Evolutionary conservation across 2,329 filamentous ascomycete species (phyloP), one percentile per base, ranked within the genome.

Genomic region (Colletotrichum caudatum): DNA sequence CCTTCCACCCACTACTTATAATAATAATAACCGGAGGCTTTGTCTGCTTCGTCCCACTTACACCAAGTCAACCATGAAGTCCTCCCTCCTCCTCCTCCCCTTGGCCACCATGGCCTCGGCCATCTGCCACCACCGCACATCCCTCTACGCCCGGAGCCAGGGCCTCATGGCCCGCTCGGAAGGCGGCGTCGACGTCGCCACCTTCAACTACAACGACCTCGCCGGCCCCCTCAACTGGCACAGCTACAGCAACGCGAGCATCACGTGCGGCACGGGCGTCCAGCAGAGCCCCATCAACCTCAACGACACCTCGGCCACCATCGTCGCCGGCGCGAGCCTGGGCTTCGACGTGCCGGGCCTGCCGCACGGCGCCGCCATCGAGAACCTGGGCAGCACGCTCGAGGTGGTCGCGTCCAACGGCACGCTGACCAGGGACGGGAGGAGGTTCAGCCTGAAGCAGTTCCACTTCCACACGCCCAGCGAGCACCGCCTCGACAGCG

Each of bases 401-500:
- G 83, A 88, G 76, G 84, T 87, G 56, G 77, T 85, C 29, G 81
- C 83, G 35, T 11, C 37, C 35, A 85, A 84, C 61, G 87, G 86
- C 39, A 85, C 81, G 14, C 82, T 88, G 4, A 80, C 74, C 0
- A 76, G 85, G 33, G 79, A 75, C 1, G 81, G 80, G 39, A 77
- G 78, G 20, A 76, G 80, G 20, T 89, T 84, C 77, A 76, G 74
- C 0, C 80, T 89, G 18, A 79, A 79, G 58, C 88, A 90, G 74
- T 90, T 89, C 80, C 88, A 90, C 78, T 88, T 90, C 80, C 89
- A 90, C 76, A 86, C 87, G 0, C 88, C 89, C 0, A 87, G 86
- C 54, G 89, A 91, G 81, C 89, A 91, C 75, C 82, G 84, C 58
- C 80, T 90, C 77, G 74, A 83, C 76, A 78, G 83, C 9, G 79